Evolutionary conservation across 805 yeast genomes (phyloP).

Genomic region (Sugiyamaella smithiae): DNA sequence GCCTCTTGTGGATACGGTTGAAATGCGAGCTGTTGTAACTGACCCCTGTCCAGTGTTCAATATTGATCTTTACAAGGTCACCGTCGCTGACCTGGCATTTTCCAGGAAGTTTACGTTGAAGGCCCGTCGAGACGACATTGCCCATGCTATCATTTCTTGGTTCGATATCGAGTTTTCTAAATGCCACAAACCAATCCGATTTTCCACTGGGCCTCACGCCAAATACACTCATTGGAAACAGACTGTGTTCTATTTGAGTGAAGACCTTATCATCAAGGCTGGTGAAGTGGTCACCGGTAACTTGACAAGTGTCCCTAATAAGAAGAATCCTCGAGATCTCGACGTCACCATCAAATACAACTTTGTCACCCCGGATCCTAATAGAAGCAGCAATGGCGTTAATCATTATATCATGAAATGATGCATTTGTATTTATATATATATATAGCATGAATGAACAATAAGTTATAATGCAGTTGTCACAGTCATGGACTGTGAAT

Average conservation of each 20-base stretch:
- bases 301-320: slow-evolving; percentile 74
- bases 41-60: slow-evolving; percentile 67
- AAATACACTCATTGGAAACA: slow-evolving; percentile 99
- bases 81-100: slow-evolving; percentile 77
- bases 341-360: slow-evolving; percentile 68
- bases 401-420: slow-evolving; percentile 58
- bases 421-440: background rate
- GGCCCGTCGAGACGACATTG: slow-evolving; percentile 73
- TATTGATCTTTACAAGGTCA: slow-evolving; percentile 87
- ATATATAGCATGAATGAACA: slow-evolving; percentile 3
- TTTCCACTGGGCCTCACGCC: slow-evolving; percentile 93
- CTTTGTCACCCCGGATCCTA: slow-evolving; percentile 46
- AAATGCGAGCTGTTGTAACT: slow-evolving; percentile 71
- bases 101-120: slow-evolving; percentile 62
- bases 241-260: slow-evolving; percentile 85
- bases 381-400: slow-evolving; percentile 57
- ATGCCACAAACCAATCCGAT: slow-evolving; percentile 50
- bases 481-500: slow-evolving; percentile 93
- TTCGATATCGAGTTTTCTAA: slow-evolving; percentile 85
- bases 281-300: slow-evolving; percentile 76
- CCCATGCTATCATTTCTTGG: slow-evolving; percentile 92
- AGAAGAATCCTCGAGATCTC: slow-evolving; percentile 78
- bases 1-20: slow-evolving; percentile 95
- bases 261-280: slow-evolving; percentile 68
- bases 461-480: slow-evolving; percentile 72